These are phyloP conservation scores for Zygosaccharomyces gambellarensis DNA, from an alignment of 805 yeast species.

Conservation along the genomic window DNA sequence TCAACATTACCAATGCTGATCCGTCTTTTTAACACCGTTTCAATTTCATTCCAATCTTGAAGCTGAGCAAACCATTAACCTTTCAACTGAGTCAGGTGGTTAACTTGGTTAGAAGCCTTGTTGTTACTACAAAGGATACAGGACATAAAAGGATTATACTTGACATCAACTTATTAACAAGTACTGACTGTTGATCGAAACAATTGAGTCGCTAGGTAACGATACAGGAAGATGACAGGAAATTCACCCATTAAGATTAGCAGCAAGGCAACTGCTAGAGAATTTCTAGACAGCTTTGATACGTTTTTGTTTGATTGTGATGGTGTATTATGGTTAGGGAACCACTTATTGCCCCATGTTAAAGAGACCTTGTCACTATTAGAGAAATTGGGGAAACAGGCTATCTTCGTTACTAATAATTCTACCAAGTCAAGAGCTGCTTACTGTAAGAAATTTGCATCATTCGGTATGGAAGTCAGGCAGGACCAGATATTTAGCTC, in stretches of 20 bases:
- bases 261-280: slow-evolving; percentile 43
- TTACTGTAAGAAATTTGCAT: slow-evolving; percentile 69
- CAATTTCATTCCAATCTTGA: not conserved
- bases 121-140: not conserved
- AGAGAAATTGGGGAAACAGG: slow-evolving; percentile 50
- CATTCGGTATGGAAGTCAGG: slow-evolving; percentile 42
- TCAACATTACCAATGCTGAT: not conserved
- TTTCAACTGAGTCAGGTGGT: slow-evolving; percentile 3
- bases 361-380: slow-evolving; percentile 68
- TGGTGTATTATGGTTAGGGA: slow-evolving; percentile 94
- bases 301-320: slow-evolving; percentile 94
- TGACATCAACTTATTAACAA: not conserved
- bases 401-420: slow-evolving; percentile 91
- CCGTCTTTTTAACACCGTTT: not conserved
- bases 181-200: not conserved
- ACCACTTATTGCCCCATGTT: slow-evolving; percentile 69
- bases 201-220: not conserved
- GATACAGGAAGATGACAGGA: slow-evolving; percentile 12
- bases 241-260: slow-evolving; percentile 45
- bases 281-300: slow-evolving; percentile 62
- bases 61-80: not conserved
- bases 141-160: not conserved
- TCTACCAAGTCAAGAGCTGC: slow-evolving; percentile 83
- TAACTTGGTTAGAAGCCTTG: not conserved
- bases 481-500: slow-evolving; percentile 82